Conservation (phyloP, 176 grass and related monocot species). For the Echinochloa phyllopogon region DNA sequence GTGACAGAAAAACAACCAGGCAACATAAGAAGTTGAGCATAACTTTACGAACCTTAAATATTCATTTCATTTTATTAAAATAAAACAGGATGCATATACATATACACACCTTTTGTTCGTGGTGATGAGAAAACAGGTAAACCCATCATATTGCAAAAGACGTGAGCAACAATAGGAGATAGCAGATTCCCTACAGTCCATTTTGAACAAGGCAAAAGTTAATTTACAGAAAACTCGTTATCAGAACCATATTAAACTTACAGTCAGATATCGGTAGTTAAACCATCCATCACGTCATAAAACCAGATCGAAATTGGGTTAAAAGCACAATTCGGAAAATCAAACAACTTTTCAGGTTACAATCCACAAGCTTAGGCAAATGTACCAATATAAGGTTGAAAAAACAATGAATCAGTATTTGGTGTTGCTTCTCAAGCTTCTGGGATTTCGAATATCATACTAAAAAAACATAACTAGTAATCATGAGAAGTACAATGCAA, state of each 20-base stretch:
- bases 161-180: constrained; percentile 77
- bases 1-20: constrained; percentile 35
- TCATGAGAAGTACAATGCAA: background rate
- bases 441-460: background rate
- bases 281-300: constrained; percentile 13
- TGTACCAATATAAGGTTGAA: background rate
- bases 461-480: constrained; percentile 4
- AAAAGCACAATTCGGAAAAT: constrained; percentile 1
- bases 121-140: constrained; percentile 65
- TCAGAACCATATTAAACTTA: constrained; percentile 29
- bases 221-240: constrained; percentile 21
- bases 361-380: background rate
- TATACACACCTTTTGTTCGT: constrained; percentile 59
- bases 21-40: constrained; percentile 18
- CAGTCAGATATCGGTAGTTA: constrained; percentile 9
- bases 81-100: constrained; percentile 26
- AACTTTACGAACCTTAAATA: background rate
- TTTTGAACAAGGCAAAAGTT: constrained; percentile 15
- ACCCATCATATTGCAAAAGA: constrained; percentile 94
- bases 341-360: background rate
- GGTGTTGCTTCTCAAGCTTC: background rate
- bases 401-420: constrained; percentile 10
- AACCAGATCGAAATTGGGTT: constrained; percentile 9
- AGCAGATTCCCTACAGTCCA: constrained; percentile 61
- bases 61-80: background rate